Conservation (phyloP, 768 basidiomycete species). For the Tulasnella sp. region DNA sequence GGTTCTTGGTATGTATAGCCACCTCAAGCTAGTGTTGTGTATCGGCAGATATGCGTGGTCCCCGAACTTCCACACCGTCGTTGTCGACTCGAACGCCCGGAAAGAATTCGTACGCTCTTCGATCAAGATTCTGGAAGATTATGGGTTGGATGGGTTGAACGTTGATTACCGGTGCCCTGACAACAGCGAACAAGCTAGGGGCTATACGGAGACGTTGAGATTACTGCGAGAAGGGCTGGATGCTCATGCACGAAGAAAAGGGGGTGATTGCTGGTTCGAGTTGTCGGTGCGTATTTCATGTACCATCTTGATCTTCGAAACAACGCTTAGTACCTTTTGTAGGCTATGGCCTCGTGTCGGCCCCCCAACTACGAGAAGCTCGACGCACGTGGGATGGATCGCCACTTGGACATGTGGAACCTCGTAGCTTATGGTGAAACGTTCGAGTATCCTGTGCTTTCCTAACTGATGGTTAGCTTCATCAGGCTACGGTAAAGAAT, state of each 20-base stretch:
- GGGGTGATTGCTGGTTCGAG: constrained; percentile 49
- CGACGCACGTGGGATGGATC: constrained; percentile 71
- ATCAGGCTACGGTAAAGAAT: constrained; percentile 31
- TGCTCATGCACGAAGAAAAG: constrained; percentile 50
- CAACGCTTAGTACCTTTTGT: constrained; percentile 2
- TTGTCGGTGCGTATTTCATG: constrained; percentile 54
- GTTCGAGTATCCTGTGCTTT: not conserved
- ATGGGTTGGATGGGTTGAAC: constrained; percentile 28
- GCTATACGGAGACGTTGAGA: constrained; percentile 66
- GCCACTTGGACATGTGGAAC: constrained; percentile 89
- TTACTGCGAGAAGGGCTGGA: constrained; percentile 68
- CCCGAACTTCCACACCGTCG: constrained; percentile 16
- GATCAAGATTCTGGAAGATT: constrained; percentile 29
- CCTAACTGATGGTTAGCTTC: constrained; percentile 15
- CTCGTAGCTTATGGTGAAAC: constrained; percentile 49
- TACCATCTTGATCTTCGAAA: no score
- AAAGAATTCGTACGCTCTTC: constrained; percentile 19
- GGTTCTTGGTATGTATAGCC: constrained; percentile 27
- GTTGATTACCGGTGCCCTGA: constrained; percentile 46
- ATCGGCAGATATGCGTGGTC: constrained; percentile 11
- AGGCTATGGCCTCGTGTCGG: constrained; percentile 93
- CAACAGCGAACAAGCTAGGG: constrained; percentile 60
- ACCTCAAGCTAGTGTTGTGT: constrained; percentile 29
- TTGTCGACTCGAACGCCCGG: constrained; percentile 8
- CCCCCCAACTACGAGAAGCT: constrained; percentile 73